A percentile compares a stretch with the other conserved stretches of the same genome.
These are phyloP conservation scores for Candida tetrigidarum DNA, from an alignment of 1,139 yeast genomes.

Conservation along the genomic window DNA sequence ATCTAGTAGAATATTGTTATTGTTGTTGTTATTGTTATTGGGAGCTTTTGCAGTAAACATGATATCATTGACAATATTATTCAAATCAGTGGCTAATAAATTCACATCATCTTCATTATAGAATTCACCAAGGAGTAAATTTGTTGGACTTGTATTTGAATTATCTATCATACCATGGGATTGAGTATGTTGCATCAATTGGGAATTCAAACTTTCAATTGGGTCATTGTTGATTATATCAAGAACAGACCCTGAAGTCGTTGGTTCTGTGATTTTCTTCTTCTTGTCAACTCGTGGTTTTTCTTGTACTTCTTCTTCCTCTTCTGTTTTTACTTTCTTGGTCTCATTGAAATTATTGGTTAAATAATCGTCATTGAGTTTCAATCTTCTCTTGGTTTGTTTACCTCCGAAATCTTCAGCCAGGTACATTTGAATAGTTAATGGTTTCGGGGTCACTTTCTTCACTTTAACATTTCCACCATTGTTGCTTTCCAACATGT, in stretches of 20 bases:
- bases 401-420: constrained; percentile 16
- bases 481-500: neutral
- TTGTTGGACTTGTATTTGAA: constrained; percentile 1
- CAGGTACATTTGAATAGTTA: constrained; percentile 20
- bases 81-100: constrained; percentile 35
- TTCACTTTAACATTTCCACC: neutral
- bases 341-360: constrained; percentile 5
- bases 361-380: constrained; percentile 6
- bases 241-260: neutral
- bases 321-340: neutral
- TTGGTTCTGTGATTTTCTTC: neutral
- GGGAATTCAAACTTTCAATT: constrained; percentile 1
- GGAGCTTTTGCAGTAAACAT: constrained; percentile 28
- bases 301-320: neutral
- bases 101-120: constrained; percentile 32
- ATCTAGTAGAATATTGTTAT: constrained; percentile 6
- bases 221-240: constrained; percentile 1
- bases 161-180: neutral
- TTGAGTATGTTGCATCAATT: neutral
- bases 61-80: constrained; percentile 37
- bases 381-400: constrained; percentile 11
- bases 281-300: no score
- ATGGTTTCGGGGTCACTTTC: constrained; percentile 13
- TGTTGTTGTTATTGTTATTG: neutral
- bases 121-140: constrained; percentile 15